phyloP scores from a whole-genome alignment of 306 rosid genomes.

The Oxytropis ochrocephala region DNA sequence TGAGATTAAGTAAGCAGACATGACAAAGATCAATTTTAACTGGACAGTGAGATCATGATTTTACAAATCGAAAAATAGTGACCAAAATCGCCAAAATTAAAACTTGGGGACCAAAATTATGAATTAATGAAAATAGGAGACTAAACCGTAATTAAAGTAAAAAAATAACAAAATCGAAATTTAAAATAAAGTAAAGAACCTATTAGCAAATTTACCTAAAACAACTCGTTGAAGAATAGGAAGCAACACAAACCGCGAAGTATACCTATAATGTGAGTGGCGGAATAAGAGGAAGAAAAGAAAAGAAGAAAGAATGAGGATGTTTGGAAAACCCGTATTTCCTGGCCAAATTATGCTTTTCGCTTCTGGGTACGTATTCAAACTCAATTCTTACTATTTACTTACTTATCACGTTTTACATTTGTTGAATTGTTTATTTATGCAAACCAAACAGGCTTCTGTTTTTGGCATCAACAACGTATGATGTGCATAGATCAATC shows the following conservation, averaged over 20 bases:
- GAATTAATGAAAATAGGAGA: no score
- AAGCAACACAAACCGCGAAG: neutral
- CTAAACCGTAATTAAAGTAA: no score
- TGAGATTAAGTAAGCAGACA: no score
- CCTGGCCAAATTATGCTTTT: slow-evolving; percentile 27
- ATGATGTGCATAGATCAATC: slow-evolving; percentile 46
- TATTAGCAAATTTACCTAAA: no score
- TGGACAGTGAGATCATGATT: no score
- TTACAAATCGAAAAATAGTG: no score
- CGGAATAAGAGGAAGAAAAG: neutral
- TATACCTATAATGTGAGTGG: neutral
- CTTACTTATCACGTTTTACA: neutral
- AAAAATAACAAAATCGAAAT: no score
- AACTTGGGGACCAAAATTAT: no score
- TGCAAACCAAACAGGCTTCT: slow-evolving; percentile 26
- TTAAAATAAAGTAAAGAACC: no score
- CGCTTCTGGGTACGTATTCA: slow-evolving; percentile 33
- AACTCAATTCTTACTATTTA: neutral
- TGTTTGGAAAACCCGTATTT: slow-evolving; percentile 27
- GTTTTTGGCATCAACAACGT: slow-evolving; percentile 36
- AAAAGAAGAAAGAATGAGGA: slow-evolving; percentile 20
- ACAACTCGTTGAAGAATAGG: neutral
- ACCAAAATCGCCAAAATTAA: no score
- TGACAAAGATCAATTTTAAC: no score
- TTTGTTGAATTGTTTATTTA: neutral